Conservation (phyloP, 768 basidiomycete species). For the Brasilioporus rufonigricans region DNA sequence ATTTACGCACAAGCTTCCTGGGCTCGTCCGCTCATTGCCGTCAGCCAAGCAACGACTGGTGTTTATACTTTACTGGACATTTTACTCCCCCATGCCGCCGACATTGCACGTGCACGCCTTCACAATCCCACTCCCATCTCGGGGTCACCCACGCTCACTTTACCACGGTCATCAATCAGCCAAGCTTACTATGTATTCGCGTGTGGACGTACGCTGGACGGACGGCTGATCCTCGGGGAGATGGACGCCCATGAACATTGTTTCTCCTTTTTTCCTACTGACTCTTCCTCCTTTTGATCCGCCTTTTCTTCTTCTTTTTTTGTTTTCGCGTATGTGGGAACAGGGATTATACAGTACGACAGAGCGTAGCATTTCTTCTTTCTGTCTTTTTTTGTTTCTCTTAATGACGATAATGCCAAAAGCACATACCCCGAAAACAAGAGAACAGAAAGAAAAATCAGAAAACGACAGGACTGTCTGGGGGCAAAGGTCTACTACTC, state of each 20-base stretch:
- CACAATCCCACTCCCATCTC: background rate
- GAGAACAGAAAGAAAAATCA: too few relatives aligned
- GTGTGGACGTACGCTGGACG: constrained; percentile 28
- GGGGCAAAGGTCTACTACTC: constrained; percentile 2
- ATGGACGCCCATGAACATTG: constrained; percentile 26
- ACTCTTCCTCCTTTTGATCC: constrained; percentile 7
- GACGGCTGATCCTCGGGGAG: constrained; percentile 17
- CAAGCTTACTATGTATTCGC: constrained; percentile 22
- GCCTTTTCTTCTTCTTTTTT: constrained; percentile 12
- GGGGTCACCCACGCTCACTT: constrained; percentile 23
- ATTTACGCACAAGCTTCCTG: constrained; percentile 15
- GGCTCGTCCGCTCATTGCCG: constrained; percentile 27
- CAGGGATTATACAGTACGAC: constrained; percentile 30
- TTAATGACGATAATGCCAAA: constrained; percentile 27
- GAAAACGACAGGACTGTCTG: constrained; percentile 17
- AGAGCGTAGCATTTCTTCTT: constrained; percentile 9
- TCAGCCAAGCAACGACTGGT: constrained; percentile 17
- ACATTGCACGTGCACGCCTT: constrained; percentile 9
- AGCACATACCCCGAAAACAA: too few relatives aligned
- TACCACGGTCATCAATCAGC: constrained; percentile 5
- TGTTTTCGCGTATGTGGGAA: constrained; percentile 15
- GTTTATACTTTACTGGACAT: constrained; percentile 24
- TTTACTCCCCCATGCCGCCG: constrained; percentile 17
- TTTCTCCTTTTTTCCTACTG: constrained; percentile 5
- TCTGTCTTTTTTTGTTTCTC: constrained; percentile 11